Evolutionary conservation across 768 basidiomycete species (phyloP).

Genomic region (Guyanaporus albipodus): DNA sequence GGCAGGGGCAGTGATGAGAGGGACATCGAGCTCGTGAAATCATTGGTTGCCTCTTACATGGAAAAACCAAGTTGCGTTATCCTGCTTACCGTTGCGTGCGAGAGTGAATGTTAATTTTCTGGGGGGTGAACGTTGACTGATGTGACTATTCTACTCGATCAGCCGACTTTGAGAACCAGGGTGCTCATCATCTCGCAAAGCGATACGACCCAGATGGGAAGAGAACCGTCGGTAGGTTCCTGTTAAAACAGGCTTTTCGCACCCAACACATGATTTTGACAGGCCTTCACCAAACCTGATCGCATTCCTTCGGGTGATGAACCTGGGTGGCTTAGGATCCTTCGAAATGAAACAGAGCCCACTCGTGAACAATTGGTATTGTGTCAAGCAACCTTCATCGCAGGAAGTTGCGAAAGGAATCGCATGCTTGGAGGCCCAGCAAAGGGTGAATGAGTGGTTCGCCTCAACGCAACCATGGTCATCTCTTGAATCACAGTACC

Average conservation of each 20-base stretch:
- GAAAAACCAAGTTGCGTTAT: constrained; percentile 65
- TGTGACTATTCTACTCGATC: constrained; percentile 28
- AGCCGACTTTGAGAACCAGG: constrained; percentile 84
- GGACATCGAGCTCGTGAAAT: constrained; percentile 61
- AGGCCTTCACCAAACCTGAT: constrained; percentile 64
- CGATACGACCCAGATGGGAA: constrained; percentile 55
- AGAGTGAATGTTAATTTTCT: constrained; percentile 16
- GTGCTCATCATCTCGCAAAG: constrained; percentile 63
- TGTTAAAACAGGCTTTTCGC: constrained; percentile 40
- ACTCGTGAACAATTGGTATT: constrained; percentile 32
- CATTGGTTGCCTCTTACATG: constrained; percentile 57
- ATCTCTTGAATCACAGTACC: constrained; percentile 45
- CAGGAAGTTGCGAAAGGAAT: constrained; percentile 22
- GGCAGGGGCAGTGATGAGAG: constrained; percentile 43
- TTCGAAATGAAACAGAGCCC: constrained; percentile 48
- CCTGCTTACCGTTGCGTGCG: constrained; percentile 55
- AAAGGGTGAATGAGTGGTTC: constrained; percentile 56
- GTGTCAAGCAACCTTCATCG: constrained; percentile 38
- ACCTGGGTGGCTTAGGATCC: constrained; percentile 49
- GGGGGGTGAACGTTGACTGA: constrained; percentile 33
- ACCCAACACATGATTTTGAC: neutral
- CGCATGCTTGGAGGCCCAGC: constrained; percentile 58
- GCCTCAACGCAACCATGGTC: constrained; percentile 50
- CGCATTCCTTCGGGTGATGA: constrained; percentile 37
- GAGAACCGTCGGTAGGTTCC: constrained; percentile 60